Conservation (phyloP, 768 basidiomycete genomes). For the Tricholomella constricta region DNA sequence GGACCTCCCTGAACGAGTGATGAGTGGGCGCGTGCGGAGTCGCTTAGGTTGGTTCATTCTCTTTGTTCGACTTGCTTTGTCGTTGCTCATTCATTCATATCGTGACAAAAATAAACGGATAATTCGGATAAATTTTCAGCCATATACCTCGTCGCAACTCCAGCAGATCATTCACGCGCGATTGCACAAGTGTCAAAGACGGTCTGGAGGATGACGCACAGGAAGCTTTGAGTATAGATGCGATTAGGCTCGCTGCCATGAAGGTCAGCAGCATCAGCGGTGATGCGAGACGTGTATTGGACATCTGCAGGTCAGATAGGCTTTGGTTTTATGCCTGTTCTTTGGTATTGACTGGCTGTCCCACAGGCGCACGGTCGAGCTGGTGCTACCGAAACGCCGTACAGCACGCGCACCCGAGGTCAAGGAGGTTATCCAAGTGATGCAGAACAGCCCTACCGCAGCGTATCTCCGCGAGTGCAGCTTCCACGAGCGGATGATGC, state of each 20-base stretch:
- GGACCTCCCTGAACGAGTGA: constrained; percentile 93
- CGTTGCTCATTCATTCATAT: background rate
- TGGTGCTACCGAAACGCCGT: constrained; percentile 52
- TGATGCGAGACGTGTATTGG: constrained; percentile 90
- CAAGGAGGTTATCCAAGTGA: constrained; percentile 73
- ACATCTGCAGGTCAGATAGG: constrained; percentile 78
- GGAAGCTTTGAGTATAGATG: constrained; percentile 63
- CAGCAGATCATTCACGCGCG: constrained; percentile 87
- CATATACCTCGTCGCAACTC: constrained; percentile 79
- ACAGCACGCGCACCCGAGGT: constrained; percentile 73
- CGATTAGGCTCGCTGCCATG: constrained; percentile 83
- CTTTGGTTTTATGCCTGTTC: background rate
- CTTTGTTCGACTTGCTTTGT: background rate
- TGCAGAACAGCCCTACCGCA: constrained; percentile 92
- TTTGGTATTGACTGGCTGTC: background rate
- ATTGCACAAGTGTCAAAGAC: constrained; percentile 57
- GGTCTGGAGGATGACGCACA: constrained; percentile 50
- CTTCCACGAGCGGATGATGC: constrained; percentile 86
- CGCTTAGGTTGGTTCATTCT: constrained; percentile 63
- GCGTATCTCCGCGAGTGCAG: constrained; percentile 81
- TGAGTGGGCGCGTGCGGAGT: constrained; percentile 90
- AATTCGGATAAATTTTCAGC: constrained; percentile 89
- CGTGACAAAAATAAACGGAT: constrained; percentile 57
- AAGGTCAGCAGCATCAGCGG: constrained; percentile 76
- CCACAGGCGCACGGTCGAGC: constrained; percentile 78